Conservation (phyloP, 176 grass and related monocot genomes). For the Tuctoria greenei region DNA sequence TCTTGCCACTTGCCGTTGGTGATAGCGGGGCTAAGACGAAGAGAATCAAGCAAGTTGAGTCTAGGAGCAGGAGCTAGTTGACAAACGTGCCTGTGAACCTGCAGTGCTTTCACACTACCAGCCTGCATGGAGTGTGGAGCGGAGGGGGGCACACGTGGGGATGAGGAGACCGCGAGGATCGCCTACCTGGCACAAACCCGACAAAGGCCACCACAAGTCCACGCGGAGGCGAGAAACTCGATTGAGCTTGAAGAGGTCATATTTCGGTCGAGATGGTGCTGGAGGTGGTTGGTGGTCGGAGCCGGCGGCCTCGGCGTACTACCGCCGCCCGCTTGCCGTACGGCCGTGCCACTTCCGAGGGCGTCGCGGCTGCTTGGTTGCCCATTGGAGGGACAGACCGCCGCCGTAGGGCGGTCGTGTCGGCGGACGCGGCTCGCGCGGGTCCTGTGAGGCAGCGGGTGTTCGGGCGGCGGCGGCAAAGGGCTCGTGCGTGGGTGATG, state of each 20-base stretch:
- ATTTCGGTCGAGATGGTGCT: background rate
- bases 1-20: slow-evolving; percentile 12
- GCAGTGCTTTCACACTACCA: background rate
- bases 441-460: background rate
- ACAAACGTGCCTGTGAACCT: background rate
- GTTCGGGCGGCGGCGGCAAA: background rate
- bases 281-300: background rate
- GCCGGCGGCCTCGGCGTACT: background rate
- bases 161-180: background rate
- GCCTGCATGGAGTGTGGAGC: background rate
- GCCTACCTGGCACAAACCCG: background rate
- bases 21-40: background rate
- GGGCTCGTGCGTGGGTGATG: too few species aligned
- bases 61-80: background rate
- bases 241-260: background rate
- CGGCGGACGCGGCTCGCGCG: background rate
- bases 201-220: background rate
- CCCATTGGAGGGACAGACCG: background rate
- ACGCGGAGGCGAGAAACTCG: background rate
- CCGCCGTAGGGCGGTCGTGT: background rate
- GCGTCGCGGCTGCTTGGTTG: background rate
- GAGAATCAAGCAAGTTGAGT: background rate
- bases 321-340: background rate
- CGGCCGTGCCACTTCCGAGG: background rate
- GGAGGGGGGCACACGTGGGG: background rate